These are phyloP conservation scores for Trichoderma sp. DNA, from an alignment of 2,329 filamentous ascomycete genomes.

Conservation along the genomic window DNA sequence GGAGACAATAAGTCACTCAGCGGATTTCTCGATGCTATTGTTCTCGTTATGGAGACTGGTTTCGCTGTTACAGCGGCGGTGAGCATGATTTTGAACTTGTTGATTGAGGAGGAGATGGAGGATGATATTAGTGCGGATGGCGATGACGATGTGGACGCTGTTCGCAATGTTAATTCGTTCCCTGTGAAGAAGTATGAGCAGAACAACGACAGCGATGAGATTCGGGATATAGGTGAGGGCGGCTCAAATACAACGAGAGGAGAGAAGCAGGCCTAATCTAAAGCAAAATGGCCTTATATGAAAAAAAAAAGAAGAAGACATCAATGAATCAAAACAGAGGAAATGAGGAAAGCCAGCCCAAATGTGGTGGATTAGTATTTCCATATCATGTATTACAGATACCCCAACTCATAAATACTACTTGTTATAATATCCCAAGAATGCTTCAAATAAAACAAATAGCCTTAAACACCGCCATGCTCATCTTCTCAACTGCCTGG, in stretches of 20 bases:
- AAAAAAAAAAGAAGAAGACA: neutral
- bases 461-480: neutral
- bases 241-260: neutral
- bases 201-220: slow-evolving; percentile 24
- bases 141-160: slow-evolving; percentile 24
- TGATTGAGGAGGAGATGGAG: slow-evolving; percentile 73
- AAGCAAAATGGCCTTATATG: neutral
- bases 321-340: neutral
- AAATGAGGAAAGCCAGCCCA: neutral
- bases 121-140: slow-evolving; percentile 41
- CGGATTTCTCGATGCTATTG: slow-evolving; percentile 74
- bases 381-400: neutral
- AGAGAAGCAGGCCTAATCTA: slow-evolving; percentile 7
- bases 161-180: slow-evolving; percentile 15
- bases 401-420: neutral
- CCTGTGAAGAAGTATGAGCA: slow-evolving; percentile 26
- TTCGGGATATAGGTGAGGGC: neutral
- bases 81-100: slow-evolving; percentile 69
- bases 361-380: neutral
- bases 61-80: slow-evolving; percentile 73
- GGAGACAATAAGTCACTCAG: slow-evolving; percentile 65
- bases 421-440: neutral
- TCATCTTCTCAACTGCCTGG: neutral
- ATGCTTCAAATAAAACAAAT: neutral
- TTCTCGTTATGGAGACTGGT: slow-evolving; percentile 70